A percentile compares a stretch with the other conserved stretches of the same genome.
Conservation (phyloP, 495 filamentous ascomycete genomes). For the Neurospora tetrasperma region DNA sequence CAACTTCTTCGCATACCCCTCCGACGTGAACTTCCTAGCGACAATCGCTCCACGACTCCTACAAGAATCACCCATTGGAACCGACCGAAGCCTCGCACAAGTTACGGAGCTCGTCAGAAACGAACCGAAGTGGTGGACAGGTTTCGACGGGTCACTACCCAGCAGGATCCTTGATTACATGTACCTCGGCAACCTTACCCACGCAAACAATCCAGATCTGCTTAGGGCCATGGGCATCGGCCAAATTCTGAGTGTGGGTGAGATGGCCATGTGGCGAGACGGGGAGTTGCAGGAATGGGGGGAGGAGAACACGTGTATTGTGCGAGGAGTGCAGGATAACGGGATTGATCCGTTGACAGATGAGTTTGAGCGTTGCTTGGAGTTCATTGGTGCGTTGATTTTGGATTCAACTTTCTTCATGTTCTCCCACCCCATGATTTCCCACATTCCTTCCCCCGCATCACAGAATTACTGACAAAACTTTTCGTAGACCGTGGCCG, state of each 20-base stretch:
- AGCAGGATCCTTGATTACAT: slow-evolving; percentile 86
- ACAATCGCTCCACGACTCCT: slow-evolving; percentile 63
- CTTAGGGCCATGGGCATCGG: slow-evolving; percentile 69
- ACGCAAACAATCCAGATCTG: slow-evolving; percentile 86
- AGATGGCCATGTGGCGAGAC: slow-evolving; percentile 70
- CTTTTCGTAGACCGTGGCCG: slow-evolving; percentile 58
- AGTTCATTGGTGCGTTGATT: slow-evolving; percentile 72
- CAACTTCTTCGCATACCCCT: slow-evolving; percentile 93
- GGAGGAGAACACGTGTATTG: slow-evolving; percentile 59
- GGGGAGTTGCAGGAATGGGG: slow-evolving; percentile 59
- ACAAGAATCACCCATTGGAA: slow-evolving; percentile 35
- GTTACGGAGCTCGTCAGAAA: slow-evolving; percentile 33
- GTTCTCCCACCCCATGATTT: background rate
- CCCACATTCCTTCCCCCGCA: background rate
- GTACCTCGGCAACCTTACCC: slow-evolving; percentile 85
- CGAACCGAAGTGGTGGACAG: slow-evolving; percentile 69
- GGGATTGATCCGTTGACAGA: slow-evolving; percentile 85
- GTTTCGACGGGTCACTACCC: slow-evolving; percentile 83
- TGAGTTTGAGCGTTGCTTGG: slow-evolving; percentile 77
- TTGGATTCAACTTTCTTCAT: background rate
- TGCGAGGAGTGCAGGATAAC: slow-evolving; percentile 88
- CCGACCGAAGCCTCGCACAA: slow-evolving; percentile 27
- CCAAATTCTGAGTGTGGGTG: slow-evolving; percentile 88
- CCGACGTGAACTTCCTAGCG: slow-evolving; percentile 70
- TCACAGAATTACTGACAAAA: background rate